These are phyloP conservation scores for Candida koratica DNA, from an alignment of 805 yeast species.

Conservation along the genomic window DNA sequence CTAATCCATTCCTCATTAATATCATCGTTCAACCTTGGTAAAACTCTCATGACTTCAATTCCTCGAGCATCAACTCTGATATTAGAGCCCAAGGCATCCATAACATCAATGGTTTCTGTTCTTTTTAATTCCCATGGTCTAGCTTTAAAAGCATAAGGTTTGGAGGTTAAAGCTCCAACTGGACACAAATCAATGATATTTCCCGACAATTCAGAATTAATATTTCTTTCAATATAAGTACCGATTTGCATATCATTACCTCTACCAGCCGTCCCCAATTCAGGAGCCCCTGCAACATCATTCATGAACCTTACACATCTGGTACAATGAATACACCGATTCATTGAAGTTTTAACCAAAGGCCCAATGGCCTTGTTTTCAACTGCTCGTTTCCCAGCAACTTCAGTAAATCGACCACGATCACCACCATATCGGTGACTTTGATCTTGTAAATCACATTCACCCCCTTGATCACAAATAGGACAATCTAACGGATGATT, in stretches of 20 bases:
- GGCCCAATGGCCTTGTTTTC: constrained; percentile 92
- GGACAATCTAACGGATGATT: constrained; percentile 94
- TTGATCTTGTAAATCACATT: constrained; percentile 89
- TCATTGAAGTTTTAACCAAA: constrained; percentile 83
- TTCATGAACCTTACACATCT: constrained; percentile 86
- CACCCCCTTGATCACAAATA: constrained; percentile 92
- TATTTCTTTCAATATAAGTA: constrained; percentile 78
- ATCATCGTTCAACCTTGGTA: constrained; percentile 83
- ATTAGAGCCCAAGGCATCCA: constrained; percentile 80
- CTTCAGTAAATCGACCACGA: constrained; percentile 79
- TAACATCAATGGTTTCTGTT: constrained; percentile 80
- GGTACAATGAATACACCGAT: constrained; percentile 89
- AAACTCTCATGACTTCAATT: constrained; percentile 78
- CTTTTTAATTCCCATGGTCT: constrained; percentile 92
- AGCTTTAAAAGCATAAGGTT: constrained; percentile 66
- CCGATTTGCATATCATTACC: constrained; percentile 93
- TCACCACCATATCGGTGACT: constrained; percentile 78
- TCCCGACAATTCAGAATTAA: constrained; percentile 81
- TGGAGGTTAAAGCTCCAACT: constrained; percentile 85
- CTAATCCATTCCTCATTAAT: constrained; percentile 90
- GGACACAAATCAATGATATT: constrained; percentile 82
- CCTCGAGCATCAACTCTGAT: constrained; percentile 85
- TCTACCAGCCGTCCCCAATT: constrained; percentile 83
- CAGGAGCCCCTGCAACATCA: constrained; percentile 91
- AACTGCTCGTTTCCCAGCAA: constrained; percentile 82